phyloP scores from a whole-genome alignment of 257 asterid species.

The Gentiana dahurica region DNA sequence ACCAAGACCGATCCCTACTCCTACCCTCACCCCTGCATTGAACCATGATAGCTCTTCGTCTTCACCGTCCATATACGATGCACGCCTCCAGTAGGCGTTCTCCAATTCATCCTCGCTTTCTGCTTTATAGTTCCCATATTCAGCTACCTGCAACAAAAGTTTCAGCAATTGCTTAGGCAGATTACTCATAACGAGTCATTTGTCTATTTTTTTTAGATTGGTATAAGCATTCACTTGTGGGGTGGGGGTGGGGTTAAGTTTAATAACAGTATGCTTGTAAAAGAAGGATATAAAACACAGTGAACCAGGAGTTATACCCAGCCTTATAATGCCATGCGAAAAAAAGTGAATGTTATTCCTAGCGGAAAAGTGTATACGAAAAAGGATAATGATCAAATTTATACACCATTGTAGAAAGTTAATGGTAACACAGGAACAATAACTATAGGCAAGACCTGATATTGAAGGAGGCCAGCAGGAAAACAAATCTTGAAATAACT shows the following conservation, averaged over 20 bases:
- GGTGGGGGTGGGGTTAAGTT: not conserved
- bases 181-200: not conserved
- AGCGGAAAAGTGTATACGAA: not conserved
- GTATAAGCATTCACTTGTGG: not conserved
- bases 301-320: not conserved
- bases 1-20: conserved; percentile 72
- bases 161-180: not conserved
- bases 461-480: not conserved
- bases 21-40: conserved; percentile 70
- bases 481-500: not conserved
- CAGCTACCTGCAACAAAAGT: conserved; percentile 21
- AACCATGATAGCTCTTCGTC: conserved; percentile 71
- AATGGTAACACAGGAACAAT: no score
- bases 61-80: conserved; percentile 37
- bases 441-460: not conserved
- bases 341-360: not conserved
- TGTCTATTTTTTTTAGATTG: not conserved
- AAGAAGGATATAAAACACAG: not conserved
- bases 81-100: conserved; percentile 26
- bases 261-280: not conserved
- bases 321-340: not conserved
- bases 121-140: conserved; percentile 18
- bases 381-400: not conserved
- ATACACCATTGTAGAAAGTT: not conserved
- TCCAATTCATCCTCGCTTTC: conserved; percentile 31